phyloP scores from a whole-genome alignment of 2,329 filamentous ascomycete genomes.

The Anthostomella pinea region DNA sequence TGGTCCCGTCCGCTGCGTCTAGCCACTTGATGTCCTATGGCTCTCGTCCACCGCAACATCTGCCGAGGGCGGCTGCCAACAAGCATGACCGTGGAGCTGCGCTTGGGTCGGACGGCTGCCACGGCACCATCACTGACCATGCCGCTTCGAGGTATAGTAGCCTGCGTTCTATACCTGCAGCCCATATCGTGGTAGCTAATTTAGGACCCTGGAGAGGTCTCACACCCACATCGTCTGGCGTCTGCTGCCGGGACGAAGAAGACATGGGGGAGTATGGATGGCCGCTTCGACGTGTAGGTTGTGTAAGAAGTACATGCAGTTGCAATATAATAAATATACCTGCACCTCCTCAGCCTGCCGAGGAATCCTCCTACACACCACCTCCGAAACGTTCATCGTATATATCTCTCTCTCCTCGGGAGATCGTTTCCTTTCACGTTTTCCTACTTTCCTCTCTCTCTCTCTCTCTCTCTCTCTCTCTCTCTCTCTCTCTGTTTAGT shows the following conservation, averaged over 20 bases:
- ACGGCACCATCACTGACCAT: too few species aligned
- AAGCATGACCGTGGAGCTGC: not conserved
- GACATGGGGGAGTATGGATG: too few species aligned
- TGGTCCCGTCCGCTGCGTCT: conserved; percentile 15
- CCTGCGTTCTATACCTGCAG: too few species aligned
- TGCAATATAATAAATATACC: conserved; percentile 18
- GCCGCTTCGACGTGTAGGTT: too few species aligned
- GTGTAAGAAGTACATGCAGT: too few species aligned
- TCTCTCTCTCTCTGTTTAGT: conserved; percentile 7
- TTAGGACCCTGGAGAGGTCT: conserved; percentile 1
- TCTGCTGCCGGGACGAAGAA: too few species aligned
- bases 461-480: conserved; percentile 9
- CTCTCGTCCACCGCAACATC: conserved; percentile 2
- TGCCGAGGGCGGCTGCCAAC: conserved; percentile 12
- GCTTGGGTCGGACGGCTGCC: not conserved
- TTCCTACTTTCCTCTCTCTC: conserved; percentile 12
- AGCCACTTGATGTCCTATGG: conserved; percentile 1
- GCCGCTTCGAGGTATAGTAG: too few species aligned
- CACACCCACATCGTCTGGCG: too few species aligned
- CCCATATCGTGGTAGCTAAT: conserved; percentile 1
- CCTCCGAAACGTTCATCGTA: conserved; percentile 13
- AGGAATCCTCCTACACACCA: conserved; percentile 9
- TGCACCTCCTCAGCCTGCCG: conserved; percentile 13
- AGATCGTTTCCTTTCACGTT: conserved; percentile 17
- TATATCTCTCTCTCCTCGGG: conserved; percentile 14